phyloP scores from a whole-genome alignment of 2,329 filamentous ascomycete genomes.

The Gnomoniopsis smithogilvyi region DNA sequence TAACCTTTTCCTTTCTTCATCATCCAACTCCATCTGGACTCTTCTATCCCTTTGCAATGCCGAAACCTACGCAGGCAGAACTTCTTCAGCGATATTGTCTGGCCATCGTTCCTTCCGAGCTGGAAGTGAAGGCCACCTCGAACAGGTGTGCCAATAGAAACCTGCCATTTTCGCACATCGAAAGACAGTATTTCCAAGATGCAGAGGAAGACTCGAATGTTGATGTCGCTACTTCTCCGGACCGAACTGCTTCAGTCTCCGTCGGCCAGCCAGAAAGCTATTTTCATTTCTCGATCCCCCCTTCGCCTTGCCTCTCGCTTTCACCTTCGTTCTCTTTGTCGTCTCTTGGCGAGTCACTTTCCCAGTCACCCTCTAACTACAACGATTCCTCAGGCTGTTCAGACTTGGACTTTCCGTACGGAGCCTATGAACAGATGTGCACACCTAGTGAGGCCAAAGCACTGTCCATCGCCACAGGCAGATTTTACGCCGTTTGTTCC shows the following conservation, averaged over 20 bases:
- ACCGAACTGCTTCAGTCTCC: no score
- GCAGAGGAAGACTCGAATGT: no score
- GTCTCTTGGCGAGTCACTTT: background rate
- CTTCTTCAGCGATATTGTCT: background rate
- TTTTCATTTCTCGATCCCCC: background rate
- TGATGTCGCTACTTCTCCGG: background rate
- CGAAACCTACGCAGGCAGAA: background rate
- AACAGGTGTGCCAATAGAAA: no score
- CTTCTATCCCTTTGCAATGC: background rate
- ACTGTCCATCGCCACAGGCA: background rate
- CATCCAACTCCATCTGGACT: background rate
- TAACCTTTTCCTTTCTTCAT: background rate
- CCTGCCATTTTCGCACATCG: no score
- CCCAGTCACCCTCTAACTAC: background rate
- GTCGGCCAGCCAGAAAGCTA: no score
- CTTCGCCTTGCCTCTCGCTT: no score
- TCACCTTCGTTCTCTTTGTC: no score
- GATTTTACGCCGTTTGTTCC: background rate
- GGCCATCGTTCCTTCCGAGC: background rate
- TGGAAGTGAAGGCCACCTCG: no score
- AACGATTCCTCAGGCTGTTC: background rate
- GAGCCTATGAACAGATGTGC: background rate
- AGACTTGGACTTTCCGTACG: background rate
- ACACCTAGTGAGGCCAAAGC: background rate
- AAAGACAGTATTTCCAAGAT: no score